These are phyloP conservation scores for Herpetomonas samuelpessoai DNA, from an alignment of 208 protist species.

Conservation along the genomic window DNA sequence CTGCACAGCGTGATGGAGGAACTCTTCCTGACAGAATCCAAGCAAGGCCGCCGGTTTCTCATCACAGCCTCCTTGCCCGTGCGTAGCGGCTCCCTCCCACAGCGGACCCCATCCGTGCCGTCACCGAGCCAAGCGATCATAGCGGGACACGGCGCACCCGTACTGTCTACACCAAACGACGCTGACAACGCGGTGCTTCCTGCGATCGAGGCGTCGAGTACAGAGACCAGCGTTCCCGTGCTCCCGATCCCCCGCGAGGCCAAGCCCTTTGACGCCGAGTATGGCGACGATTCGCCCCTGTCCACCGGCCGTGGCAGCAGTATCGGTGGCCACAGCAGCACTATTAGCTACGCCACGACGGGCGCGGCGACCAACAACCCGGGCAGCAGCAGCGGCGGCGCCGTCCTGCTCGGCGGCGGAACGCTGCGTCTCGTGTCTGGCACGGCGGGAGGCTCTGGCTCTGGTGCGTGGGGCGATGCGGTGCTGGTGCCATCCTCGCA, in stretches of 20 bases:
- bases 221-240: not conserved
- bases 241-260: not conserved
- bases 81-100: not conserved
- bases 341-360: not conserved
- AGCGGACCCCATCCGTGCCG: constrained; percentile 11
- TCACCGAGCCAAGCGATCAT: not conserved
- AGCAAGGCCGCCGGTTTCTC: not conserved
- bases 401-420: not conserved
- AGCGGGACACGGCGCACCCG: not conserved
- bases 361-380: not conserved
- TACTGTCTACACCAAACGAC: not conserved
- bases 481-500: not conserved
- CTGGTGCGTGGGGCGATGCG: not conserved
- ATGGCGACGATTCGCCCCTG: not conserved
- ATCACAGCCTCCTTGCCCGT: not conserved
- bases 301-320: not conserved
- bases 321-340: not conserved
- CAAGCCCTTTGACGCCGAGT: not conserved
- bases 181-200: not conserved
- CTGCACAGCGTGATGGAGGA: constrained; percentile 35
- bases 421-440: not conserved
- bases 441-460: too few relatives aligned
- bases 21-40: constrained; percentile 10
- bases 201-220: not conserved
- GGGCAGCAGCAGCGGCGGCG: not conserved